Percentiles rank a stretch among this genome's conserved stretches.
These are phyloP conservation scores for Thelephora terrestris DNA, from an alignment of 1,284 basidiomycete species.

Conservation along the genomic window DNA sequence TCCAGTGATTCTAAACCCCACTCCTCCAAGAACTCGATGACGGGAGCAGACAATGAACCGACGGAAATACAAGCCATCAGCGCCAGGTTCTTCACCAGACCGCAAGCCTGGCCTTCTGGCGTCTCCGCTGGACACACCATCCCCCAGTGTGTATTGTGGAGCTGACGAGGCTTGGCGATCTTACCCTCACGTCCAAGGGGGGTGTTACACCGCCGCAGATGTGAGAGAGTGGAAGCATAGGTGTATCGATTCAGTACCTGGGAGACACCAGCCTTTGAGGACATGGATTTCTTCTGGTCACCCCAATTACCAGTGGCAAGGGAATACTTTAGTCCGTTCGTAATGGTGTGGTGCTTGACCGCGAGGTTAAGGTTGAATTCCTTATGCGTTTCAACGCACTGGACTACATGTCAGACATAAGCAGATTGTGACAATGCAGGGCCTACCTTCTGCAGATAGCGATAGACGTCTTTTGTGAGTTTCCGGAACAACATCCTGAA, in stretches of 20 bases:
- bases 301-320: slow-evolving; percentile 99
- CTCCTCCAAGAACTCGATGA: slow-evolving; percentile 98
- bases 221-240: slow-evolving; percentile 96
- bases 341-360: slow-evolving; percentile 95
- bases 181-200: slow-evolving; percentile 98
- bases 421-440: neutral
- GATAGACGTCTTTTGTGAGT: slow-evolving; percentile 93
- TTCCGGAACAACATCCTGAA: slow-evolving; percentile 99
- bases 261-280: slow-evolving; percentile 95
- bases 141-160: slow-evolving; percentile 99
- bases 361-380: slow-evolving; percentile 90
- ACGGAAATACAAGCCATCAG: slow-evolving; percentile 98
- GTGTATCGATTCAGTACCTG: slow-evolving; percentile 99
- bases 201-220: slow-evolving; percentile 96
- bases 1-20: slow-evolving; percentile 93
- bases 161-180: slow-evolving; percentile 97
- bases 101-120: slow-evolving; percentile 98
- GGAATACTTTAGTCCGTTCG: slow-evolving; percentile 97
- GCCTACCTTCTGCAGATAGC: slow-evolving; percentile 89
- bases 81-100: slow-evolving; percentile 96
- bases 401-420: slow-evolving; percentile 10
- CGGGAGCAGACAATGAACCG: slow-evolving; percentile 90
- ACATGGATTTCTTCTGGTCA: slow-evolving; percentile 97
- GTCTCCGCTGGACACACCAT: slow-evolving; percentile 99
- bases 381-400: slow-evolving; percentile 97